Conservation (phyloP, 192 early-diverging fungal species). For the Funneliformis geosporum region DNA sequence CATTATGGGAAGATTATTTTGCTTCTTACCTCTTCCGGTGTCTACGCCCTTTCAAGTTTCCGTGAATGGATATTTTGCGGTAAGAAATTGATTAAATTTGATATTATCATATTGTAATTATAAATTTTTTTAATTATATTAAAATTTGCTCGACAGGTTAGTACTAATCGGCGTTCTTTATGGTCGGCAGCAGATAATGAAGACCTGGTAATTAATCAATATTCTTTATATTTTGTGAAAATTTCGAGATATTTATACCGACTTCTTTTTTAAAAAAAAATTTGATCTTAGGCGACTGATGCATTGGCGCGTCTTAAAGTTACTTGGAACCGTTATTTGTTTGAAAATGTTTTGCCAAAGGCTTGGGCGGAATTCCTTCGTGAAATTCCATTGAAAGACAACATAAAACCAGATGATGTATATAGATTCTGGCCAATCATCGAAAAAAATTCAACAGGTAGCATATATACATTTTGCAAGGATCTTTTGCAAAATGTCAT, state of each 20-base stretch:
- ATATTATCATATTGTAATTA: background rate
- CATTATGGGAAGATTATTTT: conserved; percentile 36
- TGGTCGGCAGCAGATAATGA: background rate
- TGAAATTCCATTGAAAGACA: background rate
- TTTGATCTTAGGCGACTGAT: background rate
- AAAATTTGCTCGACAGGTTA: background rate
- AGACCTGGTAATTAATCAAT: background rate
- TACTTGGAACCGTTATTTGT: background rate
- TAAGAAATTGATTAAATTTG: conserved; percentile 15
- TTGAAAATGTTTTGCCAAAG: background rate
- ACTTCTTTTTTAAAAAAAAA: background rate
- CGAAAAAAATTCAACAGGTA: background rate
- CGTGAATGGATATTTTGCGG: conserved; percentile 44
- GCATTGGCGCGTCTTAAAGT: background rate
- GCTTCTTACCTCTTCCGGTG: conserved; percentile 43
- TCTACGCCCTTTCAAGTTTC: conserved; percentile 39
- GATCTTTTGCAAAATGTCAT: background rate
- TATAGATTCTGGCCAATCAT: background rate
- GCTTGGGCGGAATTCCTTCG: background rate
- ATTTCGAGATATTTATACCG: background rate
- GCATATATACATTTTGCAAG: background rate
- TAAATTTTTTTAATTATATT: background rate
- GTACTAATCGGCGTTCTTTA: background rate
- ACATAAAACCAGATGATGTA: background rate
- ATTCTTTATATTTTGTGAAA: background rate